Evolutionary conservation across 2,329 filamentous ascomycete genomes (phyloP).

Genomic region (Cladorrhinum sp.): DNA sequence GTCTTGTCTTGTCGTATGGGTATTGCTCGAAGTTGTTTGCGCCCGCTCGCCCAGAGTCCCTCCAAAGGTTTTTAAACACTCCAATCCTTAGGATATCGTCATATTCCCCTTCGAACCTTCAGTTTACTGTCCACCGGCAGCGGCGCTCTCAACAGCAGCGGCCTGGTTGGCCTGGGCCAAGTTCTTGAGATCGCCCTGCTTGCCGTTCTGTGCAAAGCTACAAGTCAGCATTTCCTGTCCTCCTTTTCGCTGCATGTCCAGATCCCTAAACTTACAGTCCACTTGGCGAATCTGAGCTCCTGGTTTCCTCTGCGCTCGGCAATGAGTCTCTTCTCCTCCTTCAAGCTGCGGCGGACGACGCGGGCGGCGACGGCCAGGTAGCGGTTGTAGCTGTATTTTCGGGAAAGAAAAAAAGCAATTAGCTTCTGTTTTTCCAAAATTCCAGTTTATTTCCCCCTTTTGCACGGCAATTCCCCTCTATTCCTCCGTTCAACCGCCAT

Average conservation of each 20-base stretch:
- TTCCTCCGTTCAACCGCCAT: neutral
- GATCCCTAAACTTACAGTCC: slow-evolving; percentile 69
- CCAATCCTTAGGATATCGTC: neutral
- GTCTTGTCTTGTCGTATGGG: neutral
- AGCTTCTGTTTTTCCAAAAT: slow-evolving; percentile 4
- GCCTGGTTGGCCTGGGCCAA: slow-evolving; percentile 57
- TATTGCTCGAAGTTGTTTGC: neutral
- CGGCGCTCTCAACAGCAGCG: slow-evolving; percentile 33
- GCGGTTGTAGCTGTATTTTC: slow-evolving; percentile 85
- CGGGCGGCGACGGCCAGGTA: slow-evolving; percentile 95
- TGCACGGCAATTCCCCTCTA: slow-evolving; percentile 1
- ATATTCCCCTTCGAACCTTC: slow-evolving; percentile 3
- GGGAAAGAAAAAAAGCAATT: slow-evolving; percentile 2
- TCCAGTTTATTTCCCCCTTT: slow-evolving; percentile 11
- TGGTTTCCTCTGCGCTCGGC: slow-evolving; percentile 88
- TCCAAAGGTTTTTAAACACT: neutral
- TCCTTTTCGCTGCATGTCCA: neutral
- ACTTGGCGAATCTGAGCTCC: slow-evolving; percentile 89
- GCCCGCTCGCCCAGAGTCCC: neutral
- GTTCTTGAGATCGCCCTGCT: slow-evolving; percentile 82
- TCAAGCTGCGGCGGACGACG: slow-evolving; percentile 92
- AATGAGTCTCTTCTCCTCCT: slow-evolving; percentile 84
- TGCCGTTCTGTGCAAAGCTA: slow-evolving; percentile 73
- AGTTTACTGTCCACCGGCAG: slow-evolving; percentile 20
- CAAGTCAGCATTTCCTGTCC: slow-evolving; percentile 22